Base-by-base conservation (phyloP, 345 rosid species). In the Bruguiera parviflora region DNA sequence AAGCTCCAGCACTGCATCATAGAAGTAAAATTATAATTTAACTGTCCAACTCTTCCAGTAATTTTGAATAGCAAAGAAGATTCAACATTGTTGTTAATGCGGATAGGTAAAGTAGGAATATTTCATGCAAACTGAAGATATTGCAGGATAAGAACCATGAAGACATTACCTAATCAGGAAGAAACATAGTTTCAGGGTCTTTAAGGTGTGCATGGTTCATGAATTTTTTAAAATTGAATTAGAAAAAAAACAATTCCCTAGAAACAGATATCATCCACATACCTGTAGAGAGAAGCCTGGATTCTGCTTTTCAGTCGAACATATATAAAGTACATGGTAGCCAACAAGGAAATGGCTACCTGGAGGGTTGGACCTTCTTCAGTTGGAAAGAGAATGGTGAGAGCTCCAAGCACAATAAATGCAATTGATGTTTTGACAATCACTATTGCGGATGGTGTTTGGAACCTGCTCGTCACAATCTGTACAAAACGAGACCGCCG, bases 341-440 rank as follows among this genome's bases (percentile, higher is more conserved):
- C 90, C 57, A 90, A 69, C 31, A 90, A 75, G 53, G 98, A 95
- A 71, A 92, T 31, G 62, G 82, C 83, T 68, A 95, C 99, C 75
- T 95, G 98, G 65, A 92, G 81, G 27, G 99, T 90, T 10, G 96
- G 99, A 71, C 97, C 97, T 74, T 92, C 97, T 84, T 95, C 99
- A 2, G 99, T 95, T 52, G 99, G 99, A 75, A 92, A 95, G 46
- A 92, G 83, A 70, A 87, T 70, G 10, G 99, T 86, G 43, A 92
- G 86, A 81, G 77, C 84, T 39, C 83, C 98, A 46, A 95, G 94
- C 49, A 83, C 85, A 27, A 91, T 61, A 75, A 92, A 95, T 7
- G 92, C 79, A 66, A 82, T 62, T 20, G 89, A 76, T 31, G 99
- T 84, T 82, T 86, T 89, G 47, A 85, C 25, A 53, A 88, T 80